Conservation (phyloP, 2,329 filamentous ascomycete species). For the Ophiostoma ips region DNA sequence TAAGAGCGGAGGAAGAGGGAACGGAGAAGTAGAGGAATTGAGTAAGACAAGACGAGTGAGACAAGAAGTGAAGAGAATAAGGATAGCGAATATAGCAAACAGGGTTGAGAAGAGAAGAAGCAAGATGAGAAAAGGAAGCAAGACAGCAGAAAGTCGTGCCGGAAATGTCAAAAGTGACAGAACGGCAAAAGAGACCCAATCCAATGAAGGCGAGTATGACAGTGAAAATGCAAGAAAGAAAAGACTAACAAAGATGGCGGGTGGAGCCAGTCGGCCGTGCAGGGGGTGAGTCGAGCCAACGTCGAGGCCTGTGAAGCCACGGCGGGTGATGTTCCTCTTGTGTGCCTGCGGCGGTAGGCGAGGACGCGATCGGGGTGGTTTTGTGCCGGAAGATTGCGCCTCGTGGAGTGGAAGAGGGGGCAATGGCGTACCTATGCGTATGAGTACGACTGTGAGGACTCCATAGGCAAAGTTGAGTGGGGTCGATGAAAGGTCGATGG, state of each 20-base stretch:
- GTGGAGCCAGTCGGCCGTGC: too few species aligned
- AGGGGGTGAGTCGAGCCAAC: too few species aligned
- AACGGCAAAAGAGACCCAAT: too few species aligned
- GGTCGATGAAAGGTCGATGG: too few species aligned
- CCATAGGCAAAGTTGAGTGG: neutral
- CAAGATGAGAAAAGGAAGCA: neutral
- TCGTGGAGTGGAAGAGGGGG: neutral
- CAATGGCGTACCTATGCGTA: slow-evolving; percentile 4
- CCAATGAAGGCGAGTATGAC: too few species aligned
- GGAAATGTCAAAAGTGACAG: too few species aligned
- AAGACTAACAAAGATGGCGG: neutral
- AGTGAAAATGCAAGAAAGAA: neutral
- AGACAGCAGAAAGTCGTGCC: neutral
- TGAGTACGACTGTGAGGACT: too few species aligned
- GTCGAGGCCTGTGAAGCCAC: too few species aligned
- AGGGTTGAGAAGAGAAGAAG: neutral
- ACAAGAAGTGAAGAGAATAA: neutral
- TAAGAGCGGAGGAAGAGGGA: neutral
- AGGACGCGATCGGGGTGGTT: neutral
- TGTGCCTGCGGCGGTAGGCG: too few species aligned
- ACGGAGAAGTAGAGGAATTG: neutral
- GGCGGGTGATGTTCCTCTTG: too few species aligned
- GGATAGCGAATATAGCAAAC: neutral
- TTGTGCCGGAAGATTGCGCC: neutral
- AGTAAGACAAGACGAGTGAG: neutral